Base-by-base conservation (phyloP, 306 rosid species). In the Begonia loranthoides region DNA sequence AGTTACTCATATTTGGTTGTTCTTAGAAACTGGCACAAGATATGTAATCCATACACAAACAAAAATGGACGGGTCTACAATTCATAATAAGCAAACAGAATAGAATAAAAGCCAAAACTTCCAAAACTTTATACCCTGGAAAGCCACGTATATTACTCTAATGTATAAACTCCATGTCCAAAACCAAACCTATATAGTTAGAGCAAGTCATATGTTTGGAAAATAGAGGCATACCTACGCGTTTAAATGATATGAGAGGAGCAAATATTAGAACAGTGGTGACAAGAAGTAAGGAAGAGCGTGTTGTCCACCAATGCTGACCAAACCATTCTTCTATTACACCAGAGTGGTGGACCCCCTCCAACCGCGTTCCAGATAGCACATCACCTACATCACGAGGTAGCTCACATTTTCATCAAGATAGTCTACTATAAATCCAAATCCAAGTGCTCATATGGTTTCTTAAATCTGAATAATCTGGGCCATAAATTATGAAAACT, bases 241-340 rank as follows among this genome's bases (percentile, higher is more conserved):
- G 85, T 70, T 76, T 78, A 63, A 77, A 70, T 49, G 72, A 74
- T 5, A 70, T 50, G 9, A 81, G 80, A 51, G 90, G 90, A 13
- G 71, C 63, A 10, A 78, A 68, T 60, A 81, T 68, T 12, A 67
- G 9, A 41, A 78, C 71, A 45, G 79, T 78, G 3, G 85, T 78
- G 38, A 78, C 45, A 12, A 78, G 61, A 16, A 78, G 45, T 57
- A 81, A 60, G 50, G 61, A 60, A 33, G 58, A 70, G 28, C 90
- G 85, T 7, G 72, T 19, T 22, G 81, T 74, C 90, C 84, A 81
- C 84, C 82, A 77, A 24, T 54, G 73, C 50, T 64, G 79, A 61
- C 82, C 85, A 48, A 81, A 75, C 85, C 85, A 72, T 70, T 70
- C 90, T 64, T 81, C 85, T 16, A 81, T 69, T 16, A 81, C 72